Base-by-base conservation (phyloP, 2,329 filamentous ascomycete species). In the Cladosporium sp. region DNA sequence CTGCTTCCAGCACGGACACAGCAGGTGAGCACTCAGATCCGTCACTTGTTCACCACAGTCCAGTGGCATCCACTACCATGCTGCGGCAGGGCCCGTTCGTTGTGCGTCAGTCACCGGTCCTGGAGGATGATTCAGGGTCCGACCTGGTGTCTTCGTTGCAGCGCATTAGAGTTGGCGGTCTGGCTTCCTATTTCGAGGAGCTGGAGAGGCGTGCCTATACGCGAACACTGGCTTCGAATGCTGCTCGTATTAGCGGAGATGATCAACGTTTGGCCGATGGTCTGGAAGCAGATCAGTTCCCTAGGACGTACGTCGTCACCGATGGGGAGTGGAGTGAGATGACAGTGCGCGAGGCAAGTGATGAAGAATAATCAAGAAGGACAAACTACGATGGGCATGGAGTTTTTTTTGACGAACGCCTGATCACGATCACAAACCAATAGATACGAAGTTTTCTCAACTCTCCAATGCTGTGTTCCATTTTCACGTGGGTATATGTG, bases 81-180 rank as follows among this genome's bases (percentile, higher is more conserved):
- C 15, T 38, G 44, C 44, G 18, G 30, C 11, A 34, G 7, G 44
- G 51, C 3, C 59, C 47, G 28, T 62, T 54, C 44, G n/a, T 51
- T 32, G 15, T 32, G 11, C 34, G 28, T 12, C 28, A 30, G 14
- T 26, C 59, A 21, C 59, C 59, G 2, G 32, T 41, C 3, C 11
- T 24, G 18, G 11, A 28, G 2, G 28, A 34, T 6, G 47, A 52
- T 28, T 52, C 47, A 1, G 47, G 59, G 4, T 52, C 59, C 5
- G 59, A 62, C 10, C 59, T 62, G 18, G 47, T 52, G 26, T 62
- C 59, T 18, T 62, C 59, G 11, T 12, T 54, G 44, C 59, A 62
- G 44, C 30, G n/a, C 26, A 21, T 52, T 14, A 62, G 59, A 21
- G 10, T 62, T 28, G 32, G 44, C 11, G 32, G 32, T 6, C 12